These are phyloP conservation scores for Cordyceps farinosa DNA, from an alignment of 2,329 filamentous ascomycete genomes.

Conservation along the genomic window DNA sequence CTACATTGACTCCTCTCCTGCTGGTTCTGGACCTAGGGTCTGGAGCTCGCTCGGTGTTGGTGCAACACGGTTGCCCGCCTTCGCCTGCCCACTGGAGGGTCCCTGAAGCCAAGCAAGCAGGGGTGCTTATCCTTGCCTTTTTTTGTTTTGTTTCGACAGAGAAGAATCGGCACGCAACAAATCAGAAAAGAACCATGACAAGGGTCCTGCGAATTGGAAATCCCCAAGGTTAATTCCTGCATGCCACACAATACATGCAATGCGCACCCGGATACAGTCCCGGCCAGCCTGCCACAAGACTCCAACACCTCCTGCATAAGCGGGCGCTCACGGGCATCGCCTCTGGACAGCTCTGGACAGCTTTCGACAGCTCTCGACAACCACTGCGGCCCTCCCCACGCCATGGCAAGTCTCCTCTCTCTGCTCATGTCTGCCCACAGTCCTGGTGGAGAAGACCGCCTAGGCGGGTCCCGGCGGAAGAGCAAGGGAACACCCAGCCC, in stretches of 20 bases:
- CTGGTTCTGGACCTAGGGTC: no score
- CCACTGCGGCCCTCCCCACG: background rate
- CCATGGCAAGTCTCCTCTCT: background rate
- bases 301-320: conserved; percentile 4
- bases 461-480: background rate
- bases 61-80: no score
- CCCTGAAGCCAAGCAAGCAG: no score
- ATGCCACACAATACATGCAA: background rate
- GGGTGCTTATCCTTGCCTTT: no score
- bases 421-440: background rate
- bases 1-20: no score
- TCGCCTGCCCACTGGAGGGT: no score
- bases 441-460: background rate
- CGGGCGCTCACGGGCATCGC: conserved; percentile 2
- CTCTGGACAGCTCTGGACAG: background rate
- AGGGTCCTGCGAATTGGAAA: background rate
- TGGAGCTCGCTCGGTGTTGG: no score
- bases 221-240: background rate
- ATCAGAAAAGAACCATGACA: background rate
- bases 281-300: background rate
- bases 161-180: background rate
- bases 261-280: background rate
- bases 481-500: background rate
- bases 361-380: background rate
- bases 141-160: no score